Evolutionary conservation across 2,329 filamentous ascomycete species (phyloP).

Genomic region (Cordyceps tenuipes): DNA sequence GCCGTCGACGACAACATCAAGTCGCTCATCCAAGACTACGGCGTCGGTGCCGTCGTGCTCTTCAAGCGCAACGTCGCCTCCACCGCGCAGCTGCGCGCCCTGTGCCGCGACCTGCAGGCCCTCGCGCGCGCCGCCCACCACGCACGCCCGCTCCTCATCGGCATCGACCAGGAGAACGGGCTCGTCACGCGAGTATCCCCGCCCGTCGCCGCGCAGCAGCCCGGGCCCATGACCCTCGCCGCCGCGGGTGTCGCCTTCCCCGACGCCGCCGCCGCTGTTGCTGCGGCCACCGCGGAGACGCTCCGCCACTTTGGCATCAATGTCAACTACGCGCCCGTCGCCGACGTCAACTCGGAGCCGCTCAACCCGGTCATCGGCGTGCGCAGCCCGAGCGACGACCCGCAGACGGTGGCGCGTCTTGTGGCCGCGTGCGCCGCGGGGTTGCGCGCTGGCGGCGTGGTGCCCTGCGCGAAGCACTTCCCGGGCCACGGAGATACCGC

Average conservation of each 20-base stretch:
- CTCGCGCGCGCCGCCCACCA: conserved; percentile 19
- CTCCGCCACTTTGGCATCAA: conserved; percentile 21
- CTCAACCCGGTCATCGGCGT: conserved; percentile 21
- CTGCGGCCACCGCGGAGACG: conserved; percentile 17
- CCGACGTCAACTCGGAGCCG: conserved; percentile 20
- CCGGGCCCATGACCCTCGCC: conserved; percentile 20
- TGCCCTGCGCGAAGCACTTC: conserved; percentile 21
- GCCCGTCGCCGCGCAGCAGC: conserved; percentile 18
- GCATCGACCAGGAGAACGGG: conserved; percentile 22
- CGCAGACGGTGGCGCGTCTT: conserved; percentile 15
- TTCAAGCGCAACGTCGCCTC: conserved; percentile 21
- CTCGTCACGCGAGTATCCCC: conserved; percentile 21
- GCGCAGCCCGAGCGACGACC: conserved; percentile 20
- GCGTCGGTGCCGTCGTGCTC: conserved; percentile 20
- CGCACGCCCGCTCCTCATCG: conserved; percentile 19
- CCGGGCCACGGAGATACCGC: conserved; percentile 21
- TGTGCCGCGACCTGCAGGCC: conserved; percentile 18
- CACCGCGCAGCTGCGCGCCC: conserved; percentile 16
- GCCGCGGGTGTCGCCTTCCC: conserved; percentile 17
- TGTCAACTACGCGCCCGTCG: conserved; percentile 22
- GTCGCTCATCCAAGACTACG: conserved; percentile 20
- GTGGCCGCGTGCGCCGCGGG: conserved; percentile 17
- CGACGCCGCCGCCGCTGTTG: conserved; percentile 14
- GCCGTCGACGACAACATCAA: conserved; percentile 17
- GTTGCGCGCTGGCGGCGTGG: conserved; percentile 15